These are phyloP conservation scores for Neonectria coccinea DNA, from an alignment of 2,329 filamentous ascomycete species.

Conservation along the genomic window DNA sequence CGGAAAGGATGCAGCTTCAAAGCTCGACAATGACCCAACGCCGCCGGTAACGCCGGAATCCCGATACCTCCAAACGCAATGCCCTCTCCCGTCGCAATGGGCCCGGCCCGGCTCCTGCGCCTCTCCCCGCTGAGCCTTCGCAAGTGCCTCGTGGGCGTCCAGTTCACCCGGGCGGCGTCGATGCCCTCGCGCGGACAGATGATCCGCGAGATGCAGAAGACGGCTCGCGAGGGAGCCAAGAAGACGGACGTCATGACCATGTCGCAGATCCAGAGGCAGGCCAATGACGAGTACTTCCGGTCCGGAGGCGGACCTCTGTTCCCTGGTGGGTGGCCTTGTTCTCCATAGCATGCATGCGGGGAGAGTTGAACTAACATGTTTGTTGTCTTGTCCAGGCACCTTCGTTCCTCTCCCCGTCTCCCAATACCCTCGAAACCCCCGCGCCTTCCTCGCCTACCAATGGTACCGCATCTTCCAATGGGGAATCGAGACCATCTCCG, in stretches of 20 bases:
- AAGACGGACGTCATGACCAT: constrained; percentile 47
- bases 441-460: constrained; percentile 51
- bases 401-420: constrained; percentile 59
- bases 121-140: constrained; percentile 29
- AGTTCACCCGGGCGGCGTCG: constrained; percentile 44
- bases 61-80: constrained; percentile 26
- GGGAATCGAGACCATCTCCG: constrained; percentile 48
- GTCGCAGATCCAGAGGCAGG: constrained; percentile 47
- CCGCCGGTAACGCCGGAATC: constrained; percentile 42
- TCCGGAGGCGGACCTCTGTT: constrained; percentile 51
- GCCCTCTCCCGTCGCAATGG: constrained; percentile 35
- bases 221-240: constrained; percentile 36
- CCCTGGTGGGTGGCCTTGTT: constrained; percentile 45
- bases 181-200: constrained; percentile 43
- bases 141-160: constrained; percentile 34
- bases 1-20: constrained; percentile 22
- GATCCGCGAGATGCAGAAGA: constrained; percentile 47
- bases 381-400: constrained; percentile 54
- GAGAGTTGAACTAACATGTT: background rate
- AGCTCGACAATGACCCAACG: constrained; percentile 43
- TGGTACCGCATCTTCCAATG: constrained; percentile 53
- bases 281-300: constrained; percentile 50
- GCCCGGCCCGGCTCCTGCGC: constrained; percentile 37
- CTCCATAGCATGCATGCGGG: background rate
- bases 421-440: constrained; percentile 47